A percentile compares a stretch with the other conserved stretches of the same genome.
Conservation (phyloP, 495 filamentous ascomycete genomes). For the Penicillium pulvis region DNA sequence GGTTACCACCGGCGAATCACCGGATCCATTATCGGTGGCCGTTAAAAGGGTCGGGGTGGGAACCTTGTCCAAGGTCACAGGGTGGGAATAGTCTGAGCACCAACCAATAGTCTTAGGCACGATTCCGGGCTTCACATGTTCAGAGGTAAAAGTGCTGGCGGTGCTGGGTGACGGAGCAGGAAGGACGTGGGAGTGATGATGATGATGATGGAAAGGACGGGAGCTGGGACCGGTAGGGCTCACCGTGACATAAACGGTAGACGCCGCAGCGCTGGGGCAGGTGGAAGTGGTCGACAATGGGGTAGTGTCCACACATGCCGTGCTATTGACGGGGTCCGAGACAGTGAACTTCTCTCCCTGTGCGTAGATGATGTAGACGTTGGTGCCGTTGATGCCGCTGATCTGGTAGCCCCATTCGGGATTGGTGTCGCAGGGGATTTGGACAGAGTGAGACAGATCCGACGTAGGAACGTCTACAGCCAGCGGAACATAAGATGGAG, state of each 20-base stretch:
- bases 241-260: slow-evolving; percentile 31
- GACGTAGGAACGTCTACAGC: slow-evolving; percentile 37
- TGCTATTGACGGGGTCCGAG: not conserved
- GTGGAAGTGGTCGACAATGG: slow-evolving; percentile 4
- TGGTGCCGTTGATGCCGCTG: slow-evolving; percentile 53
- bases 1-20: not conserved
- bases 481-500: slow-evolving; percentile 42
- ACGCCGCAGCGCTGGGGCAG: slow-evolving; percentile 12
- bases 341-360: slow-evolving; percentile 46
- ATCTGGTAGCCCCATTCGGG: slow-evolving; percentile 48
- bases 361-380: slow-evolving; percentile 51
- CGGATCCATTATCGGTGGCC: not conserved
- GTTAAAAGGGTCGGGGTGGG: slow-evolving; percentile 15
- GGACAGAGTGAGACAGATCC: slow-evolving; percentile 29
- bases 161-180: slow-evolving; percentile 11
- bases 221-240: slow-evolving; percentile 24
- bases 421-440: slow-evolving; percentile 43
- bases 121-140: slow-evolving; percentile 24
- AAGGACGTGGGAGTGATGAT: slow-evolving; percentile 3
- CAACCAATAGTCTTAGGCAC: slow-evolving; percentile 33
- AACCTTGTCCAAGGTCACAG: slow-evolving; percentile 24
- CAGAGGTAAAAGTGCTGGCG: slow-evolving; percentile 13
- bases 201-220: slow-evolving; percentile 15
- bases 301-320: slow-evolving; percentile 6
- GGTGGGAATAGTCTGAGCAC: slow-evolving; percentile 31